phyloP scores from a whole-genome alignment of 1,284 basidiomycete species.

The Flammula alnicola region DNA sequence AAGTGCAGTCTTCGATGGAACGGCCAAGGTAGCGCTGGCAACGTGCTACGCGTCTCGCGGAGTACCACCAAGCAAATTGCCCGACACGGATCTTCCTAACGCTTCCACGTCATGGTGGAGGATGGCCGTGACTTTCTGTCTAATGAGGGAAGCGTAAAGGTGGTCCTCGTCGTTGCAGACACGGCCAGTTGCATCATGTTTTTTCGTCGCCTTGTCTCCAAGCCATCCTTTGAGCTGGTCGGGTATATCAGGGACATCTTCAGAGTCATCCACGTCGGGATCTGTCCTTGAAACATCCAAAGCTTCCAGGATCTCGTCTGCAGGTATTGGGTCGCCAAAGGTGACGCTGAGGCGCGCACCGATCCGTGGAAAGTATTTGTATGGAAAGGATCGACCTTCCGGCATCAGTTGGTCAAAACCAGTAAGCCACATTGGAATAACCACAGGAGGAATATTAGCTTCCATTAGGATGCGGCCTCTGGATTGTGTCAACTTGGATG shows the following conservation, averaged over 20 bases:
- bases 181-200: not conserved
- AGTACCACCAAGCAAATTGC: slow-evolving; percentile 14
- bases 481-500: slow-evolving; percentile 13
- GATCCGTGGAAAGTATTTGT: slow-evolving; percentile 70
- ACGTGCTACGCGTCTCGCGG: not conserved
- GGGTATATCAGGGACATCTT: slow-evolving; percentile 12
- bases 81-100: slow-evolving; percentile 56
- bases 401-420: slow-evolving; percentile 93
- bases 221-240: too few relatives aligned
- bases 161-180: too few relatives aligned
- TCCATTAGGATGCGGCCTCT: slow-evolving; percentile 90
- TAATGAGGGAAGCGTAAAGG: slow-evolving; percentile 38
- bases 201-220: slow-evolving; percentile 14
- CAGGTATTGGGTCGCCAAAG: slow-evolving; percentile 69
- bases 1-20: too few relatives aligned
- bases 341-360: slow-evolving; percentile 69
- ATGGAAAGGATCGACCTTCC: slow-evolving; percentile 74
- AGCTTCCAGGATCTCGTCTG: slow-evolving; percentile 41
- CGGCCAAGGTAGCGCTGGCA: too few relatives aligned
- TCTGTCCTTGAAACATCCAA: slow-evolving; percentile 19
- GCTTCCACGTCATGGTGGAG: slow-evolving; percentile 64
- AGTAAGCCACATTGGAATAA: slow-evolving; percentile 94
- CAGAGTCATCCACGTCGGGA: slow-evolving; percentile 8
- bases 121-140: slow-evolving; percentile 60
- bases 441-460: slow-evolving; percentile 68